Evolutionary conservation across 768 basidiomycete species (phyloP), one percentile per base, ranked within the genome.

Genomic region (Cubamyces sp.): DNA sequence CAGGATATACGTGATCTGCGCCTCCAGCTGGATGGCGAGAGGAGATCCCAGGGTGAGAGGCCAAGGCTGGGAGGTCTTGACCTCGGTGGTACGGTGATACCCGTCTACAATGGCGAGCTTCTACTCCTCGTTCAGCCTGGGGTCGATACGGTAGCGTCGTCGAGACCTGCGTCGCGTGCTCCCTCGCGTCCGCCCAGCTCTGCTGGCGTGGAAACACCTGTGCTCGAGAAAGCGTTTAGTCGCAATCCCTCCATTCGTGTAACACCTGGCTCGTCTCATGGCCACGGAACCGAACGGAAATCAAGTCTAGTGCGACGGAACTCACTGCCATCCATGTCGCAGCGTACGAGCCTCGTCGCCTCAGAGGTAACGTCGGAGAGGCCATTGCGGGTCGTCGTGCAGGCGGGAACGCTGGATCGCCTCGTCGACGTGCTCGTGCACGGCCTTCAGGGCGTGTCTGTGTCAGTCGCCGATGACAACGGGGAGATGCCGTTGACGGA

Each of bases 401-500:
- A 89, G 66, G 90, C 91, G 3, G 92, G 91, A 9, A 90, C 91
- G 0, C 76, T 94, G 16, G 88, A 88, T 62, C 79, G 83, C 26
- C 78, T 94, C 1, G 88, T 94, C 11, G 84, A 86, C 43, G 82
- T 92, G 11, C 81, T 94, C 16, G 86, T 91, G 0, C 87, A 90
- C 68, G 92, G 92, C 3, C 76, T 94, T 19, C 85, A 85, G 50
- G 87, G 87, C 34, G 85, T 94, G 4, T 87, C 88, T 0, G 90
- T 92, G 0, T 87, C 89, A 0, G 88, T 92, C 4, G 85, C 92
- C 0, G 92, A 94, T 65, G 92, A 94, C 69, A 93, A 92, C 66
- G 92, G 92, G 0, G 91, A 94, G 73, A 91, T 90, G 77, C 86
- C 90, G 0, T 73, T 94, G 45, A 77, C 85, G 21, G 89, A 91